Evolutionary conservation across 768 basidiomycete species (phyloP), one percentile per base, ranked within the genome.

Genomic region (Termitomyces sp.): DNA sequence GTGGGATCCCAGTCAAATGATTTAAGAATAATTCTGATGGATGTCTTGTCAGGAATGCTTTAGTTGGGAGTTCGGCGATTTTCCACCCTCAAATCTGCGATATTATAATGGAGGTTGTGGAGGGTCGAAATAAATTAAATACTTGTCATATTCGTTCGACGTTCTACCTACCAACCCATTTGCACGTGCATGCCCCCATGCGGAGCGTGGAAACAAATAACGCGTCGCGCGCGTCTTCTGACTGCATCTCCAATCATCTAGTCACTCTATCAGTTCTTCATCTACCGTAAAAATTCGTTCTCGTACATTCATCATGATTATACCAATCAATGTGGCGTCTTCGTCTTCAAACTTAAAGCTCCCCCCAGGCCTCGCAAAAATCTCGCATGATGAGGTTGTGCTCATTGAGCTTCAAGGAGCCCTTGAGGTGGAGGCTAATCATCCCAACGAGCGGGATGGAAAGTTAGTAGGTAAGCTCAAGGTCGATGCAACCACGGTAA

Each of bases 401-500:
- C 74, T 98, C 5, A 81, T 98, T 53, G 94, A 98, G 65, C 76
- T 97, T 5, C 95, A 98, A 70, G 94, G 94, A 51, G 76, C 79
- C 50, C 78, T 97, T 37, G 85, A 88, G 46, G 85, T 88, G 32
- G 88, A 90, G 55, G 82, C 72, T 44, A 68, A 67, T 9, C 69
- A 77, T 34, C 71, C 71, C 46, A 69, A 78, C 9, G 80, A 86
- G 62, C 81, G 79, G 37, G 79, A 85, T 27, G 88, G 87, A 5
- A 82, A 86, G 60, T 67, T 90, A n/a, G 83, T 96, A 4, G 94
- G 94, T n/a, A 85, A 76, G 60, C 71, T 97, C 12, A 80, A 74
- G 44, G 74, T 92, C 7, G 87, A 88, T 51, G 80, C 81, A 7
- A 70, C 67, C 27, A 77, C 76, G 64, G 87, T 88, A 64, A 65